These are phyloP conservation scores for Penicillium sp. DNA, from an alignment of 2,329 filamentous ascomycete genomes.

Conservation along the genomic window DNA sequence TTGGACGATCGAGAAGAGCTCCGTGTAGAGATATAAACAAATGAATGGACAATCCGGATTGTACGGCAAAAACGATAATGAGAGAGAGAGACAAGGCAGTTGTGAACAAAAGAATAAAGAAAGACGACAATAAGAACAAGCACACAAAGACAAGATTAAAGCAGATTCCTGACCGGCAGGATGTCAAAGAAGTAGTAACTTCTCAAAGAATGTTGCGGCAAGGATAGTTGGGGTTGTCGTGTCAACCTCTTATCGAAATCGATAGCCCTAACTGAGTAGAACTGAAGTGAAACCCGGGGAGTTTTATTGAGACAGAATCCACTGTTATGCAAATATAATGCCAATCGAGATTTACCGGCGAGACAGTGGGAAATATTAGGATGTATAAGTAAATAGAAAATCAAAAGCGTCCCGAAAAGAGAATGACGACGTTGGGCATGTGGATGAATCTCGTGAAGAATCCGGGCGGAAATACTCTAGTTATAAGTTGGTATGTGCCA, in stretches of 20 bases:
- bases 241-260: slow-evolving; percentile 36
- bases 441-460: slow-evolving; percentile 37
- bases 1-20: slow-evolving; percentile 15
- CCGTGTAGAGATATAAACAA: background rate
- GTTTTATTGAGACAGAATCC: slow-evolving; percentile 25
- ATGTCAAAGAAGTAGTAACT: background rate
- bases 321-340: slow-evolving; percentile 9
- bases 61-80: background rate
- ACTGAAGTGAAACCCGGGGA: slow-evolving; percentile 25
- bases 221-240: slow-evolving; percentile 40
- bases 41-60: background rate
- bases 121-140: background rate
- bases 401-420: slow-evolving; percentile 15
- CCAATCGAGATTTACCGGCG: background rate
- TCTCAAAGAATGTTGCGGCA: slow-evolving; percentile 29
- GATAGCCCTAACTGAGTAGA: slow-evolving; percentile 29
- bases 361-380: slow-evolving; percentile 5
- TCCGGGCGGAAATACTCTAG: slow-evolving; percentile 28
- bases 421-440: slow-evolving; percentile 31
- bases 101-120: background rate
- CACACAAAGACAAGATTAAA: background rate
- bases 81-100: background rate
- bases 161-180: slow-evolving; percentile 34
- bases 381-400: background rate
- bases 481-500: slow-evolving; percentile 31